Evolutionary conservation across 202 grass and related monocot species (phyloP), one percentile per base, ranked within the genome.

Genomic region (Thinopyrum obtusiflorum): DNA sequence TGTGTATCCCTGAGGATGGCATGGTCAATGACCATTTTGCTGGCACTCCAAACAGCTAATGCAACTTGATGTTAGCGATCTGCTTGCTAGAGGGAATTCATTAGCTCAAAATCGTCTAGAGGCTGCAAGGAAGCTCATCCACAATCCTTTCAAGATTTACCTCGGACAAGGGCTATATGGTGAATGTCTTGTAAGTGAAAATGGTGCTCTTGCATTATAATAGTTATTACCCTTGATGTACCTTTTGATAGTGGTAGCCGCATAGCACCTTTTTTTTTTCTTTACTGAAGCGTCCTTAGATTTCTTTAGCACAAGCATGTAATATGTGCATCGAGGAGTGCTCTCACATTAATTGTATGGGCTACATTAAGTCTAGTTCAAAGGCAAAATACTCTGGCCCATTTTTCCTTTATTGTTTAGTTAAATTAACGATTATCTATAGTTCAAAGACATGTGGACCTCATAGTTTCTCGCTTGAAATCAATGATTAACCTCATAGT

Each of bases 101-200:
- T 65, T 84, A 72, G 74, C 76, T 83, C 31, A 40, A 35, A 81
- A 80, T 11, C 87, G 74, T 46, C 53, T 91, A 63, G 84, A 94
- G 51, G 80, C 82, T 73, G 97, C 88, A 64, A 51, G 11, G n/a
- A 85, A 79, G 83, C 82, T 98, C 40, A 84, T 98, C 85, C 59
- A 84, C 65, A 92, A 87, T 62, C 82, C 91, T 73, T 99, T 96
- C 75, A 96, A 87, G 82, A 82, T 99, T 80, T 63, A 64, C 44
- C 83, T 98, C 8, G 93, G 97, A 89, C 92, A 87, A 94, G 90
- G 97, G 73, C 82, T 77, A 57, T 93, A 91, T 76, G 90, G 97
- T 60, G 86, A 92, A 85, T 96, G 90, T 68, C 85, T 99, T 88
- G 97, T 96, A 91, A 79, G 76, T 85, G 57, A 73, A 73, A 9